Conservation (phyloP, 179 eudicot genomes). For the Pouteria campechiana region DNA sequence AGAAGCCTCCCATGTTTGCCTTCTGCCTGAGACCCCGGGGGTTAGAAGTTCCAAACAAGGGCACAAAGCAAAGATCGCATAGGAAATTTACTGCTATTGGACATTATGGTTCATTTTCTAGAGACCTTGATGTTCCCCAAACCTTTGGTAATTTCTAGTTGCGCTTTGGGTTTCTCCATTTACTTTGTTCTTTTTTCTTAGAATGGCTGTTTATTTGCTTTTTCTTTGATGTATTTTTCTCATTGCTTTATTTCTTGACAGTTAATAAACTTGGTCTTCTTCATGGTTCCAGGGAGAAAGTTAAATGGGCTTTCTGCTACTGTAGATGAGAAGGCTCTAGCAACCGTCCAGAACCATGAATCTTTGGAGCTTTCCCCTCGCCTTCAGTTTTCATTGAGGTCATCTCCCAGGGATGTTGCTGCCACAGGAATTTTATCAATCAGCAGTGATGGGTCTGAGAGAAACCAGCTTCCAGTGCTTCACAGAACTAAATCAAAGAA, state of each 20-base stretch:
- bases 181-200: neutral
- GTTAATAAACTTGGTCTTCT: neutral
- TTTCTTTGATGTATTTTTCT: neutral
- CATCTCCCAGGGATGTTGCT: constrained; percentile 43
- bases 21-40: constrained; percentile 94
- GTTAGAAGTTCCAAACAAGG: constrained; percentile 67
- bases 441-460: constrained; percentile 42
- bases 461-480: constrained; percentile 42
- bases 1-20: constrained; percentile 89
- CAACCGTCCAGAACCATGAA: constrained; percentile 29
- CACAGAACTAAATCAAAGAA: constrained; percentile 48
- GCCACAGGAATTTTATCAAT: constrained; percentile 32
- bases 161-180: neutral
- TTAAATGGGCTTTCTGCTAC: constrained; percentile 34
- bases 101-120: constrained; percentile 22
- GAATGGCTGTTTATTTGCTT: too few relatives aligned
- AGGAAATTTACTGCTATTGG: constrained; percentile 47
- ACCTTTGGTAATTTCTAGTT: constrained; percentile 29
- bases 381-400: constrained; percentile 36
- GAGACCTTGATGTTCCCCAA: constrained; percentile 44
- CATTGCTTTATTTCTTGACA: neutral
- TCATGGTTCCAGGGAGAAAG: constrained; percentile 40
- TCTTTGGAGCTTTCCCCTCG: constrained; percentile 49
- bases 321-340: constrained; percentile 49
- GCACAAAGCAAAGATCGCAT: constrained; percentile 81